Base-by-base conservation (phyloP, 441 rosid species). In the Macaranga tanarius region DNA sequence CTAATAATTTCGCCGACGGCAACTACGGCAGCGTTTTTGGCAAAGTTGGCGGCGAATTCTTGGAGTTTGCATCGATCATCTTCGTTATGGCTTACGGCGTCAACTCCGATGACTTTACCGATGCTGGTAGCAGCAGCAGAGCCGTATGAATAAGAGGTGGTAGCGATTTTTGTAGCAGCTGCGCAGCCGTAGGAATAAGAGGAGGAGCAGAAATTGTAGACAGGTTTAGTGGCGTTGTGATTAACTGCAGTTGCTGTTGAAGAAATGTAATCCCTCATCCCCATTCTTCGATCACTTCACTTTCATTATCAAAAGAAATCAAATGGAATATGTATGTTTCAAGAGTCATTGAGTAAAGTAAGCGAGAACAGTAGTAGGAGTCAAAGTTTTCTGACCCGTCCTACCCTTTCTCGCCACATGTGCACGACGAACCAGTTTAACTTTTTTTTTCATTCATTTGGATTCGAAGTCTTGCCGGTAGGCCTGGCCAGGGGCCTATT, bases 231-330 rank as follows among this genome's bases (percentile, higher is more conserved):
- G 45, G 42, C 40, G 26, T 50, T 7, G 26, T 65, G 57, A 26
- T 48, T 48, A 22, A 48, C 42, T 45, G 68, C 15, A 22, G 42
- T 63, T 42, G 51, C 67, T 12, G 67, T 63, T 63, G 67, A 63
- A 20, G 68, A 50, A 16, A 65, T 50, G 23, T 25, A 48, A 47
- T 69, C 42, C 51, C 13, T 4, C 8, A 57, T 10, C 19, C 69
- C 57, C 69, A 65, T 65, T 31, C n/a, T 31, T 31, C 38, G 38
- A 31, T 31, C 2, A 31, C 38, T 31, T 31, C 38, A 31, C 38
- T 31, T 31, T 31, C 38, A 31, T 31, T 31, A 31, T 2, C 38
- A 2, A n/a, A n/a, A n/a, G n/a, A 1, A 31, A 31, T 31, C 38
- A 0, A 2, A 31, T 31, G 38, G 5, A 31, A 56, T 3, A 57